phyloP scores from a whole-genome alignment of 2,329 filamentous ascomycete genomes.

The Claviceps sp. region DNA sequence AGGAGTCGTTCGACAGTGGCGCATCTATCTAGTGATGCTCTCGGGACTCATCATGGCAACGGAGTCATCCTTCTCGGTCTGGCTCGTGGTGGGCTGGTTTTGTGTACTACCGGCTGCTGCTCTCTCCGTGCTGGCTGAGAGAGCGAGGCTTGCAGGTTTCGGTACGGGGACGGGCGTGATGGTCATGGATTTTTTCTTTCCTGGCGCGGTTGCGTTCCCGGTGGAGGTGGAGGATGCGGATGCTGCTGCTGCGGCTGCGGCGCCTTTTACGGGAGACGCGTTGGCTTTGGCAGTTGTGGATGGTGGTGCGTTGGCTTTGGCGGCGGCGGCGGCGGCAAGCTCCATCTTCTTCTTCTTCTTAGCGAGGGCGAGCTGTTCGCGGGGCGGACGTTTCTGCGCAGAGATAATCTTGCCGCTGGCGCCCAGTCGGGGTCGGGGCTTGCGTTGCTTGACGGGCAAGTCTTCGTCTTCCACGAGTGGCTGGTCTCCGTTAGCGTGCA shows the following conservation, averaged over 20 bases:
- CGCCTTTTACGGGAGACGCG: not conserved
- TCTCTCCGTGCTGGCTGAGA: slow-evolving; percentile 41
- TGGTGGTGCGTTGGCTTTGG: not conserved
- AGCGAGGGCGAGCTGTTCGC: slow-evolving; percentile 69
- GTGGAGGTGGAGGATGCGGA: slow-evolving; percentile 17
- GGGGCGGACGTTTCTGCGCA: slow-evolving; percentile 68
- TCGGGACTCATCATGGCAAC: slow-evolving; percentile 77
- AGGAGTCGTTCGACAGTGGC: too few species aligned
- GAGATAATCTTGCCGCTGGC: slow-evolving; percentile 76
- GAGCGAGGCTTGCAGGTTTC: slow-evolving; percentile 26
- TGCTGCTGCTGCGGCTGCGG: slow-evolving; percentile 15
- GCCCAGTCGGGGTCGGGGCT: slow-evolving; percentile 49
- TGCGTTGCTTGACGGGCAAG: slow-evolving; percentile 81
- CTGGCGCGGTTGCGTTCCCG: slow-evolving; percentile 25
- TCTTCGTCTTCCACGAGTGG: slow-evolving; percentile 90
- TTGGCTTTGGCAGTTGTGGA: not conserved
- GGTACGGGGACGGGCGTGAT: slow-evolving; percentile 23
- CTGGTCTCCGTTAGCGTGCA: slow-evolving; percentile 69
- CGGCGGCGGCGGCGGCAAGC: slow-evolving; percentile 34
- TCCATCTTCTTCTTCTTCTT: slow-evolving; percentile 80
- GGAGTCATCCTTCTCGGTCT: slow-evolving; percentile 54
- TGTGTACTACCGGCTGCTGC: slow-evolving; percentile 37
- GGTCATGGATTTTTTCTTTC: slow-evolving; percentile 39
- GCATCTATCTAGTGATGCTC: slow-evolving; percentile 44
- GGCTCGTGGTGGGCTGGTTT: slow-evolving; percentile 44